Evolutionary conservation across 768 basidiomycete species (phyloP).

Genomic region (Tulasnella sp.): DNA sequence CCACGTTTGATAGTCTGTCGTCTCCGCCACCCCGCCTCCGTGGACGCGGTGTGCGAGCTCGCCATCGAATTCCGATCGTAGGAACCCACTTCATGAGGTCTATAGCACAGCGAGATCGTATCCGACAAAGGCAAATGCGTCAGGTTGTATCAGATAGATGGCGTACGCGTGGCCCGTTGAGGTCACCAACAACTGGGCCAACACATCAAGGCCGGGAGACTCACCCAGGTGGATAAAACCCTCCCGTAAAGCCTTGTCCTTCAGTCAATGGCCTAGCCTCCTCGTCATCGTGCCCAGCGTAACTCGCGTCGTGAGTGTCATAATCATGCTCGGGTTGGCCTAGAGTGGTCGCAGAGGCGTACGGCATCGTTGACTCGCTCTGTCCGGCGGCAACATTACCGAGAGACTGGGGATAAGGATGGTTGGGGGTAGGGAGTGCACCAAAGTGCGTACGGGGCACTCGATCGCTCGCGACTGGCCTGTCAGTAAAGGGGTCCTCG

Average conservation of each 20-base stretch:
- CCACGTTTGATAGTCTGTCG: conserved; percentile 52
- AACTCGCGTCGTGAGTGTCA: background rate
- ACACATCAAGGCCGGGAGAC: too few relatives aligned
- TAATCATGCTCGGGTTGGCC: conserved; percentile 1
- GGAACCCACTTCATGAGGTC: too few relatives aligned
- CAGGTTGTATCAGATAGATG: too few relatives aligned
- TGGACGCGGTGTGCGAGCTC: conserved; percentile 28
- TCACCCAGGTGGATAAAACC: conserved; percentile 52
- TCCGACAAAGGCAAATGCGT: too few relatives aligned
- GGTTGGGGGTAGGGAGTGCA: background rate
- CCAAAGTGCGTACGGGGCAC: conserved; percentile 25
- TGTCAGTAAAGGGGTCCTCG: conserved; percentile 63
- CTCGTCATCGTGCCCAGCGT: conserved; percentile 38
- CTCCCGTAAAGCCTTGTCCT: conserved; percentile 42
- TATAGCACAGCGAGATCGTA: too few relatives aligned
- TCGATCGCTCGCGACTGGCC: conserved; percentile 33
- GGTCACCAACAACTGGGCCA: too few relatives aligned
- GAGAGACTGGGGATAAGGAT: background rate
- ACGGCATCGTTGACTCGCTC: background rate
- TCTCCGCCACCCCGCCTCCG: conserved; percentile 22
- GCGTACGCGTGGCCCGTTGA: too few relatives aligned
- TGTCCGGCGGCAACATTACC: background rate
- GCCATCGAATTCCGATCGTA: conserved; percentile 39
- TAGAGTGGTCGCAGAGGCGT: conserved; percentile 5
- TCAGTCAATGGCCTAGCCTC: conserved; percentile 68